Evolutionary conservation across 768 basidiomycete genomes (phyloP).

Genomic region (Russula griseocarnosa): DNA sequence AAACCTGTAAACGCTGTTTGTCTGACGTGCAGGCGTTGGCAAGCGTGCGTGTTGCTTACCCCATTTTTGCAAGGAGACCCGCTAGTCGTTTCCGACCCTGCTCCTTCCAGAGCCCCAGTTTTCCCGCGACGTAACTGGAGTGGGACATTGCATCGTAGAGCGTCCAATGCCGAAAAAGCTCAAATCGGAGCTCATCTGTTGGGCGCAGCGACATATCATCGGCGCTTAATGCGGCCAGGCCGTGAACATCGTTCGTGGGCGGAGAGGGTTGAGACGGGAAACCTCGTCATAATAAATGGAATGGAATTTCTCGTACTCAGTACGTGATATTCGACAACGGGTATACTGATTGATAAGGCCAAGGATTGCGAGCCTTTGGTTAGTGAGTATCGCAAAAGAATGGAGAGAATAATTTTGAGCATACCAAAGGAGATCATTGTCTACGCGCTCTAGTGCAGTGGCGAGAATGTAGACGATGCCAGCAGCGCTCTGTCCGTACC

Average conservation of each 20-base stretch:
- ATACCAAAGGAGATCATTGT: slow-evolving; percentile 92
- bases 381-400: not conserved
- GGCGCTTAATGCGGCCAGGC: slow-evolving; percentile 56
- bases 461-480: slow-evolving; percentile 87
- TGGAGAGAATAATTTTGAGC: slow-evolving; percentile 24
- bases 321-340: slow-evolving; percentile 81
- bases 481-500: slow-evolving; percentile 85
- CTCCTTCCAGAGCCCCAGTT: slow-evolving; percentile 96
- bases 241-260: slow-evolving; percentile 41
- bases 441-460: slow-evolving; percentile 83
- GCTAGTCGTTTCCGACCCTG: slow-evolving; percentile 83
- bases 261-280: slow-evolving; percentile 76
- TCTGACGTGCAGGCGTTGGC: not conserved
- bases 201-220: slow-evolving; percentile 82
- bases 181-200: slow-evolving; percentile 89
- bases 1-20: slow-evolving; percentile 51
- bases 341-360: slow-evolving; percentile 92
- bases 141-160: slow-evolving; percentile 98
- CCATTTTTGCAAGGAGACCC: slow-evolving; percentile 97
- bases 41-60: slow-evolving; percentile 48
- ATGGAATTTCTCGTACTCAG: slow-evolving; percentile 79
- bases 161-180: slow-evolving; percentile 95
- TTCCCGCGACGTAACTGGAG: slow-evolving; percentile 92
- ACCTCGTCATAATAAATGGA: slow-evolving; percentile 87
- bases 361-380: slow-evolving; percentile 84